Percentiles rank a stretch among this genome's conserved stretches.
These are phyloP conservation scores for Pichia sp. DNA, from an alignment of 1,139 yeast species.

Conservation along the genomic window DNA sequence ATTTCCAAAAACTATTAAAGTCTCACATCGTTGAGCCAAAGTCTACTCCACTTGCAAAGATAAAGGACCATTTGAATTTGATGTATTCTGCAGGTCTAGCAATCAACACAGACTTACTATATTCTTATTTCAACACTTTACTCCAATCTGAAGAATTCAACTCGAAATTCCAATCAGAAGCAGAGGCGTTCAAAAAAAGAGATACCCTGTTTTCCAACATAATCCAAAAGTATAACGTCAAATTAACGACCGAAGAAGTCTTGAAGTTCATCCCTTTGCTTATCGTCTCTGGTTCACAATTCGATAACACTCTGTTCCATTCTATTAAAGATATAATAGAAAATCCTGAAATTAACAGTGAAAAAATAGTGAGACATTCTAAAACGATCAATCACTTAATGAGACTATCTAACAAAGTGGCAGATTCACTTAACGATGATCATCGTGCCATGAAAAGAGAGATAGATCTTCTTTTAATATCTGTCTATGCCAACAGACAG, in stretches of 20 bases:
- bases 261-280: constrained; percentile 24
- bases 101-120: constrained; percentile 21
- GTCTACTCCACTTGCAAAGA: constrained; percentile 18
- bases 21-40: constrained; percentile 22
- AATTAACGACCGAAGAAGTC: constrained; percentile 18
- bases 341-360: constrained; percentile 19
- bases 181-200: constrained; percentile 21
- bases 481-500: constrained; percentile 37
- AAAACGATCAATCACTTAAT: constrained; percentile 26
- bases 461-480: constrained; percentile 33
- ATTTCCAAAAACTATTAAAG: constrained; percentile 29
- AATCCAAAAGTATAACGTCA: constrained; percentile 22
- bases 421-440: constrained; percentile 20
- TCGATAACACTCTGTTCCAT: constrained; percentile 23
- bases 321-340: constrained; percentile 22
- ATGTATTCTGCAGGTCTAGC: constrained; percentile 29
- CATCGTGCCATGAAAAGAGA: constrained; percentile 19
- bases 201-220: constrained; percentile 16
- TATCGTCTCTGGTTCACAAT: constrained; percentile 26
- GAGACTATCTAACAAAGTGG: constrained; percentile 17
- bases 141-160: constrained; percentile 29
- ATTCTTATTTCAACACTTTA: constrained; percentile 21
- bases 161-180: constrained; percentile 7
- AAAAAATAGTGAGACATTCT: constrained; percentile 11
- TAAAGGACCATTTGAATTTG: constrained; percentile 24